These are phyloP conservation scores for Sporothrix humicola DNA, from an alignment of 2,329 filamentous ascomycete species.

Conservation along the genomic window DNA sequence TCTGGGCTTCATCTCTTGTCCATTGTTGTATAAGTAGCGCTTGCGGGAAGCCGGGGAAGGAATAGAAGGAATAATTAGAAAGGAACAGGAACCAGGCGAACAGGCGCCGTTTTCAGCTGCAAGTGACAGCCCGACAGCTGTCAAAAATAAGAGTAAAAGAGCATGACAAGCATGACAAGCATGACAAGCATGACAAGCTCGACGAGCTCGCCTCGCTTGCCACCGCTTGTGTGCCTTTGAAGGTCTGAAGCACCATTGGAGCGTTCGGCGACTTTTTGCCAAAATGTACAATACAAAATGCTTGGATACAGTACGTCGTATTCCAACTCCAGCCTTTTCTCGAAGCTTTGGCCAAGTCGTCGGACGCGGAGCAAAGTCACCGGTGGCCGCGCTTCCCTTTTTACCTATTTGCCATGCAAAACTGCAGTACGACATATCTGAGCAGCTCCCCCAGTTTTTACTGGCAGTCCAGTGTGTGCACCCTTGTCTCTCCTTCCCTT, in stretches of 20 bases:
- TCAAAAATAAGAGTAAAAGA: not conserved
- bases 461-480: not conserved
- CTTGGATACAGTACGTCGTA: too few species aligned
- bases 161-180: too few species aligned
- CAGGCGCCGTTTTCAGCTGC: not conserved
- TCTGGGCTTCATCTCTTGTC: not conserved
- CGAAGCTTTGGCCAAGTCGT: not conserved
- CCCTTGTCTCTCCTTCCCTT: not conserved
- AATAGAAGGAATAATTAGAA: not conserved
- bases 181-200: too few species aligned
- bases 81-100: not conserved
- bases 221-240: too few species aligned
- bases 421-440: not conserved
- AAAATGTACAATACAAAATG: too few species aligned
- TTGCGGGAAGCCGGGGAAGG: not conserved
- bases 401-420: not conserved
- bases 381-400: not conserved
- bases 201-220: too few species aligned
- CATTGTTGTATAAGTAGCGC: not conserved
- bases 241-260: too few species aligned
- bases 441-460: not conserved
- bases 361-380: constrained; percentile 23
- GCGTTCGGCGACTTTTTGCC: too few species aligned
- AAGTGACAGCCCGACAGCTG: not conserved
- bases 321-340: not conserved